Evolutionary conservation across 805 yeast genomes (phyloP), one percentile per base, ranked within the genome.

Genomic region (Alloascoidea africana): DNA sequence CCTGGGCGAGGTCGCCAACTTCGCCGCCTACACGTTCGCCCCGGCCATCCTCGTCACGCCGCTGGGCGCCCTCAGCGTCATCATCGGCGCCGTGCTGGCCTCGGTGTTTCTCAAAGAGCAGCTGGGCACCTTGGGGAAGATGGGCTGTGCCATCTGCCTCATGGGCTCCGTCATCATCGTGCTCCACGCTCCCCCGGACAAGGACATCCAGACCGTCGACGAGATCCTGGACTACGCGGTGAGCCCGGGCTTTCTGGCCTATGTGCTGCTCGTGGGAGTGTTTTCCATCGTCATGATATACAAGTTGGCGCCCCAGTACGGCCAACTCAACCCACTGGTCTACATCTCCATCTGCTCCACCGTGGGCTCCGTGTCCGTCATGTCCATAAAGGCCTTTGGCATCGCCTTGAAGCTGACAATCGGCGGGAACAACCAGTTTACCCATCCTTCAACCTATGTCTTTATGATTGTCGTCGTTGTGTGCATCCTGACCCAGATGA

Each of bases 21-120:
- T 85, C 53, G 95, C 95, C 2, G 96, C 96, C 0, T 85, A 85
- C 53, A 85, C 95, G 1, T 85, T 85, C 65, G 96, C 96, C 0
- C 95, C 96, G 2, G 93, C 95, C 1, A 81, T 86, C 44, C 59
- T 85, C 46, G 96, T 85, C 33, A 85, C 96, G 3, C 96, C 96
- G 3, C 62, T 85, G 39, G 96, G 96, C 11, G 96, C 96, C 0
- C 61, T 85, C 17, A 74, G 86, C 4, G 96, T 85, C 16, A 82
- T 85, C 44, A 85, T 85, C 42, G 96, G 96, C 13, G 94, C 96
- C 2, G 84, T 85, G 4, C 62, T 85, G 44, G 96, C 96, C 1
- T 78, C 94, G 2, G 55, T 85, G 3, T 85, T 85, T 51, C 62
- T 85, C 45, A 78, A 80, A 50, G 96, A 85, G 55, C 89, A 83